A percentile compares a stretch with the other conserved stretches of the same genome.
These are phyloP conservation scores for Elongisporangium senticosum DNA, from an alignment of 352 stramenopile genomes.

Conservation along the genomic window DNA sequence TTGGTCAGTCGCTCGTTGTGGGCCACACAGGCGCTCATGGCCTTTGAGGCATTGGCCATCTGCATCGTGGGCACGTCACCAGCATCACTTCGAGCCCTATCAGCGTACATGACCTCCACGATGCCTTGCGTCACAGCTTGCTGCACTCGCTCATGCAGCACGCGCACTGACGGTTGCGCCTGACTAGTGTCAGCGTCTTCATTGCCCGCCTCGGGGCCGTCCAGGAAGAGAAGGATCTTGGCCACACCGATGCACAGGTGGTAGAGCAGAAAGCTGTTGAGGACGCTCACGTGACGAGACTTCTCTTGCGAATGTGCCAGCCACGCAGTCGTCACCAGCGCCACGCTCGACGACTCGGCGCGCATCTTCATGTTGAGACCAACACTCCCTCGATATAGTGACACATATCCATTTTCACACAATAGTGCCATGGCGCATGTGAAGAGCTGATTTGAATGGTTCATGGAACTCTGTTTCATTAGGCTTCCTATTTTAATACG, in stretches of 20 bases:
- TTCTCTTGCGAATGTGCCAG: conserved; percentile 3
- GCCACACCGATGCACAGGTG: conserved; percentile 26
- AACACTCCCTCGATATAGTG: neutral
- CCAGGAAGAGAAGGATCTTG: conserved; percentile 32
- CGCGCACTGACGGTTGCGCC: neutral
- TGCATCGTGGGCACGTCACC: conserved; percentile 21
- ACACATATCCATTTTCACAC: neutral
- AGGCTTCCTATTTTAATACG: conserved; percentile 6
- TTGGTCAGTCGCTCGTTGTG: conserved; percentile 2
- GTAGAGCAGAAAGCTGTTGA: conserved; percentile 34
- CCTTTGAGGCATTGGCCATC: conserved; percentile 27
- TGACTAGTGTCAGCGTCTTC: neutral
- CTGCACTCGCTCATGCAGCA: conserved; percentile 3
- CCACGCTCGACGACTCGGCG: conserved; percentile 11
- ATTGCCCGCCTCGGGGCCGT: conserved; percentile 10
- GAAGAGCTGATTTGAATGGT: neutral
- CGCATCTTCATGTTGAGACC: neutral
- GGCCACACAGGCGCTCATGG: conserved; percentile 16
- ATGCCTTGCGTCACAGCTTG: conserved; percentile 1
- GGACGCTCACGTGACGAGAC: conserved; percentile 15
- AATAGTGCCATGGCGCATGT: neutral
- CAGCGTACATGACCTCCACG: neutral
- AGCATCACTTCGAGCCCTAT: neutral
- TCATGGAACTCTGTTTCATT: neutral
- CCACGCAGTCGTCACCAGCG: conserved; percentile 38